Conservation (phyloP, 768 basidiomycete species). For the Suillus weaverae region DNA sequence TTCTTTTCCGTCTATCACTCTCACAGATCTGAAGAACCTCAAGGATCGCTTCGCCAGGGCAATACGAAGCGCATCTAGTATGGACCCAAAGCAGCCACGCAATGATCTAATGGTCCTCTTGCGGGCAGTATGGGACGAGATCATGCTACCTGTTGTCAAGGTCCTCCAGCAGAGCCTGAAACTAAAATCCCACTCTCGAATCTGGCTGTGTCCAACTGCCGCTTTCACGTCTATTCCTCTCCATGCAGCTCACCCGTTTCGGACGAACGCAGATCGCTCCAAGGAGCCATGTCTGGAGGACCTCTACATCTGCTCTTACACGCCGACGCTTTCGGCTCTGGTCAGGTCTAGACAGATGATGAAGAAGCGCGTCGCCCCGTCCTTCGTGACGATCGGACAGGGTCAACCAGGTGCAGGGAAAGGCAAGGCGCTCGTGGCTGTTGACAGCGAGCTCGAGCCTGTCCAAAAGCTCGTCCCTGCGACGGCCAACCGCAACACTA, state of each 20-base stretch:
- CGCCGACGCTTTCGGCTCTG: neutral
- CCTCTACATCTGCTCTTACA: neutral
- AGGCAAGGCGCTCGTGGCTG: neutral
- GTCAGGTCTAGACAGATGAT: neutral
- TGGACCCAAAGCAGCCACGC: neutral
- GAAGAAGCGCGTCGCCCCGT: neutral
- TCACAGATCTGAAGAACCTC: neutral
- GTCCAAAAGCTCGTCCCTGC: neutral
- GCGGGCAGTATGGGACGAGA: neutral
- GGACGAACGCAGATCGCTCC: neutral
- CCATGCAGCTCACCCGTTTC: conserved; percentile 1
- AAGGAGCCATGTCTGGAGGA: neutral
- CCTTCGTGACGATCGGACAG: neutral
- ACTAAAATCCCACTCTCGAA: neutral
- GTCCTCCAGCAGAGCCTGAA: too few relatives aligned
- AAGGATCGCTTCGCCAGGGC: neutral
- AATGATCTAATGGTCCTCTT: neutral
- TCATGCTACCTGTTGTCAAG: neutral
- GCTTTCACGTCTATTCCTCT: neutral
- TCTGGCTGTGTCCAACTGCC: conserved; percentile 21
- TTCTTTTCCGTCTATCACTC: neutral
- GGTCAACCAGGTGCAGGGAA: neutral
- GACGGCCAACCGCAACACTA: too few relatives aligned
- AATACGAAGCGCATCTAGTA: neutral
- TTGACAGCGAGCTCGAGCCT: neutral